phyloP scores from a whole-genome alignment of 208 protist species.

The Crithidia mellificae region DNA sequence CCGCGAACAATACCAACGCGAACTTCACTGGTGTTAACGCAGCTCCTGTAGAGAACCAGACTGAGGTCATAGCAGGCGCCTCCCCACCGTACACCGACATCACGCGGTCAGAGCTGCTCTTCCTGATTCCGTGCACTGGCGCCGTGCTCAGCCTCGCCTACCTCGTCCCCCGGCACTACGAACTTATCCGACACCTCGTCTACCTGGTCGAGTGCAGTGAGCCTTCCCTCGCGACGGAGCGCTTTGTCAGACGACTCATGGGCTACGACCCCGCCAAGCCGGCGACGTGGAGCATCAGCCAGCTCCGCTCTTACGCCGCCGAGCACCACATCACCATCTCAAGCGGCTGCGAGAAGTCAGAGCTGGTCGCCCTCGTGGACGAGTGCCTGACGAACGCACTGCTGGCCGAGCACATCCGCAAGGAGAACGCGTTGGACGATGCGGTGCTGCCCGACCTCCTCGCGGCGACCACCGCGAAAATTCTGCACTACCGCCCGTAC shows the following conservation, averaged over 20 bases:
- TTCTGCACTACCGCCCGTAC: slow-evolving; percentile 36
- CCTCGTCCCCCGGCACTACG: not conserved
- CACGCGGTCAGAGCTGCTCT: not conserved
- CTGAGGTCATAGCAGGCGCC: not conserved
- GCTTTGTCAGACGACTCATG: slow-evolving; percentile 18
- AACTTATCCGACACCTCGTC: not conserved
- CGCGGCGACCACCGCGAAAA: slow-evolving; percentile 5
- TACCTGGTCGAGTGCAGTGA: slow-evolving; percentile 1
- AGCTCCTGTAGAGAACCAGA: too few species aligned
- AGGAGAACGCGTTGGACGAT: slow-evolving; percentile 8
- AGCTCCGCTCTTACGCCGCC: slow-evolving; percentile 43
- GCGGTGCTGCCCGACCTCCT: slow-evolving; percentile 29
- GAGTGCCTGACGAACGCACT: slow-evolving; percentile 32
- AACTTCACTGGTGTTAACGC: too few species aligned
- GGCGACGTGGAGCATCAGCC: slow-evolving; percentile 42
- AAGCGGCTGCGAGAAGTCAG: slow-evolving; percentile 29
- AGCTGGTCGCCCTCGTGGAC: slow-evolving; percentile 41
- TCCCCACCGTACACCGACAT: not conserved
- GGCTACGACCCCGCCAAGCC: slow-evolving; percentile 42
- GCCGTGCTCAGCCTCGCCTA: not conserved
- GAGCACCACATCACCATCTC: slow-evolving; percentile 37
- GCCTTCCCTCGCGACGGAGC: not conserved
- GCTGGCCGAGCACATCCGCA: slow-evolving; percentile 15
- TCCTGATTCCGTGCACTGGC: not conserved
- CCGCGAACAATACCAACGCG: not conserved